phyloP scores from a whole-genome alignment of 345 rosid genomes.

The thale cress (Arabidopsis thaliana) region TAIR10.1 NC_003071.7:18103001-18103500 shows the following conservation, averaged over 20 bases:
- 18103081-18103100: constrained; percentile 69
- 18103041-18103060: constrained; percentile 60
- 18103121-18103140: constrained; percentile 69
- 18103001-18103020: constrained; percentile 37
- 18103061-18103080: constrained; percentile 61
- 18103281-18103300: constrained; percentile 12
- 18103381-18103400: too few relatives aligned
- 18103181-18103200: constrained; percentile 21
- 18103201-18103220: not conserved
- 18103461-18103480: too few relatives aligned
- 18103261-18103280: not conserved
- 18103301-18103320: not conserved
- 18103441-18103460: too few relatives aligned
- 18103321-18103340: not conserved
- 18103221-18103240: not conserved
- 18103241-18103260: constrained; percentile 17
- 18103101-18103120: constrained; percentile 67
- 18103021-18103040: constrained; percentile 58
- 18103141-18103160: constrained; percentile 49
- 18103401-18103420: too few relatives aligned
- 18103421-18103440: too few relatives aligned
- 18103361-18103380: not conserved
- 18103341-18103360: not conserved
- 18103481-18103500: too few relatives aligned
- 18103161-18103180: not conserved